Evolutionary conservation across 257 asterid genomes (phyloP), one percentile per base, ranked within the genome.

Genomic region (Scutellaria barbata): DNA sequence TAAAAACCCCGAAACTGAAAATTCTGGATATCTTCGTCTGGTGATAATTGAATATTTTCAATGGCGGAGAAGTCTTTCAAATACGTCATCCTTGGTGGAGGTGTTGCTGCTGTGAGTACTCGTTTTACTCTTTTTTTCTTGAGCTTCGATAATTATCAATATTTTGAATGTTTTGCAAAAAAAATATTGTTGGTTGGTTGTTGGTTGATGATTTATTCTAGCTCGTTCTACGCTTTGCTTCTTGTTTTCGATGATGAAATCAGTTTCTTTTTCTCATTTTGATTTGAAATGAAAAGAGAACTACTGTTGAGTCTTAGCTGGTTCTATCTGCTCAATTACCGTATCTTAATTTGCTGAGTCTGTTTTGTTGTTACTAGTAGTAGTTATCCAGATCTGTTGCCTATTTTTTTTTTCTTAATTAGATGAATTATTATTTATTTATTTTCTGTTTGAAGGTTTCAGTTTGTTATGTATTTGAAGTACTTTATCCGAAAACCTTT

Each of bases 1-100:
- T 10, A 42, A 12, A 18, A 7, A 17, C 10, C 35, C 45, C 46
- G 20, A 30, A 51, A 62, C 66, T 47, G 58, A 51, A 39, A 65
- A 51, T 16, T 50, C 33, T 9, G 1, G 41, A 43, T 17, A 42
- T 12, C 45, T n/a, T 42, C 18, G 11, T 47, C 6, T 5, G 20
- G 2, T 16, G 69, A 48, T 45, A 25, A 8, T 16, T 45, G 57
- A 20, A 52, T 76, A 48, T 59, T 22, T 63, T 63, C 79, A 50
- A 88, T 88, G 97, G 90, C 92, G 2, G 94, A 78, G 82, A 88
- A 84, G 66, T 81, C 84, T n/a, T 86, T 88, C 87, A 88, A 90
- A 73, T 90, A 88, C 75, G 90, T 90, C 80, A 90, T 90, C 81
- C 40, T 90, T n/a, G 97, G 97, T 14, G 96, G 97, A 16, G 96